Base-by-base conservation (phyloP, 768 basidiomycete genomes). In the Lyophyllum shimeji region DNA sequence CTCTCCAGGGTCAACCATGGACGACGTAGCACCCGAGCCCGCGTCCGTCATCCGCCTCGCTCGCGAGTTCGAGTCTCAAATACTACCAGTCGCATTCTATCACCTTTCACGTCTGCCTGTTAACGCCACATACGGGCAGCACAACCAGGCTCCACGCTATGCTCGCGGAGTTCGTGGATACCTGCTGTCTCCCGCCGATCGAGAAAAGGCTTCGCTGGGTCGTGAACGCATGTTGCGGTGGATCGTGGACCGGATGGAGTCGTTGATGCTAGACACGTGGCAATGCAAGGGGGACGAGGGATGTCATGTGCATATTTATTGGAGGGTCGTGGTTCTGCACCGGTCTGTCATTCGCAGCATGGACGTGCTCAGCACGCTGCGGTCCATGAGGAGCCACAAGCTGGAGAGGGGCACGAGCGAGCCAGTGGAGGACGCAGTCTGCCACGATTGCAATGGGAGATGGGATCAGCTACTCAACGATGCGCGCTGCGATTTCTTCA, bases 141-240 rank as follows among this genome's bases (percentile, higher is more conserved):
- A 63, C 27, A 59, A 53, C 6, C 60, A 60, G 50, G 59, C 56
- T 11, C 47, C 59, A 6, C 65, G 65, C 18, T 53, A 62, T 50
- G 49, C 59, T 29, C 60, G 65, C 6, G 65, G 65, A 29, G 61
- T 64, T 6, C 58, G 65, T 37, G 52, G 54, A 29, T 42, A 60
- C 50, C 53, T 66, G 12, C 51, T 66, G 8, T 59, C 63, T 23
- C 47, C 58, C 15, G 63, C 59, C 23, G 65, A 65, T 33, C 52
- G 63, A 33, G 60, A 63, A 59, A 63, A 59, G 46, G 65, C 58
- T 20, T 53, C 60, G 13, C 29, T 61, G 23, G 65, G 65, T 33
- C 63, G 65, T 39, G 65, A 66, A 47, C 65, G 60, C 33, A 66
- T 66, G 63, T 33, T 59, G n/a, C 51, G 55, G 56, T 66, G 65